Base-by-base conservation (phyloP, 2,329 filamentous ascomycete species). In the Myriosclerotinia duriaeana region DNA sequence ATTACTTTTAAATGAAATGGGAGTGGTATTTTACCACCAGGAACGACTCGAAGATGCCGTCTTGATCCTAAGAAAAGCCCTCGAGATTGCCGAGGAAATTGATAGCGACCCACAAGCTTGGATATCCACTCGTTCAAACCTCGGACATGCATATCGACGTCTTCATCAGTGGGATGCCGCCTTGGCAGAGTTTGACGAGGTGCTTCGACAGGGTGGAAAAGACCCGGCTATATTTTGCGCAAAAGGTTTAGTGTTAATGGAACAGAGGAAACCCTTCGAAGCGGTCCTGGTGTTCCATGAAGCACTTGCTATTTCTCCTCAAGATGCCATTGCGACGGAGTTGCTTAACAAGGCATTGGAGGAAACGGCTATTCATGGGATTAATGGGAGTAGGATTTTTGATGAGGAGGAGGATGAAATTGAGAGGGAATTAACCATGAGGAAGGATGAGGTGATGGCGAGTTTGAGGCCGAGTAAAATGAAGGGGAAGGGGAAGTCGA, bases 11-110 rank as follows among this genome's bases (percentile, higher is more conserved):
- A 99, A 99, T 76, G 95, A 99, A 79, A 89, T 98, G 80, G 96
- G 94, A 5, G 89, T 98, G 5, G 93, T 97, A n/a, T 89, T 92
- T 71, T 99, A 97, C 76, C 93, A 98, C 76, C 92, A 97, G 76
- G 88, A 91, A 72, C 86, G 90, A 61, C 85, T 92, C 8, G 83
- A 87, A 67, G 88, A 90, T 34, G 92, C 95, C 0, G 87, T 91
- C 12, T 84, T 87, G 40, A 86, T 93, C 69, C 98, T 99, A 77
- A 83, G 84, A 9, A 86, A 88, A 69, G 91, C 95, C 0, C 84
- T 99, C 22, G 81, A 84, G 58, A 86, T 97, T 64, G 91, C 93
- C 2, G 85, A 88, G 5, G 89, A 94, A 48, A 92, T 96, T 69
- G 89, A 92, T 69, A 90, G 91, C 65, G 92, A 96, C 69, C 87